Evolutionary conservation across 169 alveolate species (phyloP).

Genomic region (Cyclospora cayetanensis): DNA sequence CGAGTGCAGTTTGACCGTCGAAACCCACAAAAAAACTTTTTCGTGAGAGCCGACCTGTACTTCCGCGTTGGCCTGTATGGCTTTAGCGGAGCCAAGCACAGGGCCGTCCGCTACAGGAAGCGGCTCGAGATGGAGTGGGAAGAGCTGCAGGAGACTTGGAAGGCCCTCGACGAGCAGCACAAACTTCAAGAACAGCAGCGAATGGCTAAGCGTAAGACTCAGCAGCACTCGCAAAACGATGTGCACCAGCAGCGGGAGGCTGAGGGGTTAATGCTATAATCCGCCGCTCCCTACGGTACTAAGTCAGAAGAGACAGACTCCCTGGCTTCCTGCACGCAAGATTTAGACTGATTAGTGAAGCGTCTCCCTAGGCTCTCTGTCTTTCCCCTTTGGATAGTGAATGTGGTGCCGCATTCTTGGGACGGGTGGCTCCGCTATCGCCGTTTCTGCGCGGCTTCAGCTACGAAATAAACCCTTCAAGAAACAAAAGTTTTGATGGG

Average conservation of each 20-base stretch:
- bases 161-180: slow-evolving; percentile 74
- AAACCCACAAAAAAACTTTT: slow-evolving; percentile 86
- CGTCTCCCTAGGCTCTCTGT: too few species aligned
- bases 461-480: too few species aligned
- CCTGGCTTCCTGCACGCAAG: too few species aligned
- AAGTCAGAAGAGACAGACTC: too few species aligned
- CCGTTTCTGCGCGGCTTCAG: too few species aligned
- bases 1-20: slow-evolving; percentile 86
- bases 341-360: too few species aligned
- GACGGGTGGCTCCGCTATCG: too few species aligned
- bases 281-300: not conserved
- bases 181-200: not conserved
- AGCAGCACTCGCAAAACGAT: not conserved
- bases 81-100: slow-evolving; percentile 83
- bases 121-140: slow-evolving; percentile 86
- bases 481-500: too few species aligned
- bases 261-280: not conserved
- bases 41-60: slow-evolving; percentile 84
- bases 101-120: slow-evolving; percentile 85
- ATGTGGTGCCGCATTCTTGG: too few species aligned
- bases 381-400: too few species aligned
- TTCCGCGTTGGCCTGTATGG: slow-evolving; percentile 84
- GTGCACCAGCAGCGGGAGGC: not conserved
- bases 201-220: too few species aligned
- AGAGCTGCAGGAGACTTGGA: slow-evolving; percentile 85